Base-by-base conservation (phyloP, 1,284 basidiomycete species). In the Puccinia novopanici region DNA sequence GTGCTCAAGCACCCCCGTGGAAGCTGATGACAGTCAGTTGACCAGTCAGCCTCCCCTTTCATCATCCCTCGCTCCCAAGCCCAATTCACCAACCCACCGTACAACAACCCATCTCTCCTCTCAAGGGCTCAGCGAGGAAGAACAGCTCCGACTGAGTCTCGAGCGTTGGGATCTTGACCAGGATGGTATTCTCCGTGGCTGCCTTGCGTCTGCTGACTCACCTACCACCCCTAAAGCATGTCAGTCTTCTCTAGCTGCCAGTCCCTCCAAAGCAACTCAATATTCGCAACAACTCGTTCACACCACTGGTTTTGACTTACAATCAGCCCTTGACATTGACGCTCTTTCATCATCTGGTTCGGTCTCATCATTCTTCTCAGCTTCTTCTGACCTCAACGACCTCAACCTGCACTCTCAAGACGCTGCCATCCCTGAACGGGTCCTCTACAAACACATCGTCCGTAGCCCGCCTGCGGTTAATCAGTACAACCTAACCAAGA, bases 291-390 rank as follows among this genome's bases (percentile, higher is more conserved):
- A 73, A 73, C n/a, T 55, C 24, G 68, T 71, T 71, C 68, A 71
- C 52, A 10, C 68, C 34, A 52, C 68, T 71, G 48, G 48, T 50
- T 52, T 52, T 52, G 52, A 73, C 40, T 45, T 45, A 22, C 34
- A 55, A 73, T 73, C 71, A 55, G 54, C 50, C n/a, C 71, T n/a
- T 73, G 71, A 73, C 24, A 55, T 42, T 73, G 54, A 73, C 34
- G 27, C 48, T 73, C 40, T 75, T 63, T 50, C 74, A 63, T 75
- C 45, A 74, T 74, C 72, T 45, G 72, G 54, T 74, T 74, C 72
- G 57, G 59, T 74, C 3, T 74, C 72, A 74, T 74, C 72, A 55
- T 74, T 74, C 72, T 74, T 74, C 72, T 74, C 72, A 63, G 55
- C 74, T 65, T 27, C 74, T 30, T 75, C 74, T 48, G 74, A 75